These are phyloP conservation scores for Posidonia oceanica DNA, from an alignment of 116 monocot genomes.

Conservation along the genomic window DNA sequence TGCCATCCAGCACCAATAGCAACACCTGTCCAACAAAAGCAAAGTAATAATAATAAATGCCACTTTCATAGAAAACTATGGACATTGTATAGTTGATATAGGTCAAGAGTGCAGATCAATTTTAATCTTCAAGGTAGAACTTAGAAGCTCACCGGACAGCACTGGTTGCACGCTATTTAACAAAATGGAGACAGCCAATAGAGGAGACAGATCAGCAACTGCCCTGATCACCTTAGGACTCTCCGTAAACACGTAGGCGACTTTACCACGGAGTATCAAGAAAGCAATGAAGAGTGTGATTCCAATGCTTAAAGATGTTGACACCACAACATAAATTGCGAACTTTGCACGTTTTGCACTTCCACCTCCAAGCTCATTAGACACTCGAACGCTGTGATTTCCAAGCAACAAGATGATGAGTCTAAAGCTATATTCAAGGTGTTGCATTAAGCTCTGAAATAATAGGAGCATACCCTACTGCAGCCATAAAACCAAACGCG, in stretches of 20 bases:
- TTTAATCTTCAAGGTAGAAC: too few relatives aligned
- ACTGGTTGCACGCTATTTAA: constrained; percentile 57
- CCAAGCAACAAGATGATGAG: background rate
- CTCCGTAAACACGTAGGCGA: constrained; percentile 59
- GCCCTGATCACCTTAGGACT: constrained; percentile 26
- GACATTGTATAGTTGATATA: too few relatives aligned
- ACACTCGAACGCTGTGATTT: constrained; percentile 48
- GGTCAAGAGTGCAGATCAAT: too few relatives aligned
- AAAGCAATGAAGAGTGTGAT: constrained; percentile 34
- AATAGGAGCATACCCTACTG: constrained; percentile 23
- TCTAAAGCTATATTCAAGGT: too few relatives aligned
- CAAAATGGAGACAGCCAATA: constrained; percentile 64
- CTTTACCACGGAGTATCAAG: constrained; percentile 25
- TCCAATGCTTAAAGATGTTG: constrained; percentile 29
- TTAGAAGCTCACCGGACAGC: constrained; percentile 22
- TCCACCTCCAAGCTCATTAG: constrained; percentile 82
- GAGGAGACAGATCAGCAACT: constrained; percentile 48
- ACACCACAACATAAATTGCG: constrained; percentile 34
- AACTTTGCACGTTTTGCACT: constrained; percentile 53
- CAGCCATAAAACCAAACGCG: constrained; percentile 50
- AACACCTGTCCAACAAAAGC: constrained; percentile 26
- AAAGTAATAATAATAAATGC: background rate
- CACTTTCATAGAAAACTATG: too few relatives aligned
- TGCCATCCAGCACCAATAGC: constrained; percentile 64
- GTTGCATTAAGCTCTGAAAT: too few relatives aligned